Conservation (phyloP, 768 basidiomycete species). For the Hypsizygus marmoreus region DNA sequence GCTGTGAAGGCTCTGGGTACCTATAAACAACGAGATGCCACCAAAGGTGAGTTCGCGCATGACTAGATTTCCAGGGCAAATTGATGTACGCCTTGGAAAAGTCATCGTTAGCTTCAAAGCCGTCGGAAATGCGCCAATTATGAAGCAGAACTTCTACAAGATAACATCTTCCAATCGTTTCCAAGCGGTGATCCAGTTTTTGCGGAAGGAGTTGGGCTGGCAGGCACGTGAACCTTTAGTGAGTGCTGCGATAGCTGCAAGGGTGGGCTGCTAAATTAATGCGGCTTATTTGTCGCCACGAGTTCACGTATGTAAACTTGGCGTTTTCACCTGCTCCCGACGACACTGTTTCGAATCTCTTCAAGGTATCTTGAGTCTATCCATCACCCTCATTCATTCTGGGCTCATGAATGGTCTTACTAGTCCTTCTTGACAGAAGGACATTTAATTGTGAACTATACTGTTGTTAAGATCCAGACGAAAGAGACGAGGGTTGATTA, state of each 20-base stretch:
- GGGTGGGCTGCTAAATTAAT: background rate
- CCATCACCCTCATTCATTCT: background rate
- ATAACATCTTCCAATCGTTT: slow-evolving; percentile 94
- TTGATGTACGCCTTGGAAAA: slow-evolving; percentile 38
- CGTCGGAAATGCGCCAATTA: slow-evolving; percentile 95
- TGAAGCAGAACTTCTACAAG: slow-evolving; percentile 99
- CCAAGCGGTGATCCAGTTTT: slow-evolving; percentile 92
- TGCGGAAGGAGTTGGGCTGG: slow-evolving; percentile 88
- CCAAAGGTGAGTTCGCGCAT: slow-evolving; percentile 59
- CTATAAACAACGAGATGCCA: slow-evolving; percentile 84
- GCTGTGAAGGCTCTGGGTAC: slow-evolving; percentile 75
- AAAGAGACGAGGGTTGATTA: too few relatives aligned
- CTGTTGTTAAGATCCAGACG: too few relatives aligned
- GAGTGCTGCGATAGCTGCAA: slow-evolving; percentile 27
- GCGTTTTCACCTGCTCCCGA: slow-evolving; percentile 84
- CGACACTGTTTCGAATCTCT: slow-evolving; percentile 78
- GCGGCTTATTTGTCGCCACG: slow-evolving; percentile 2
- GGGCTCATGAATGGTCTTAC: background rate
- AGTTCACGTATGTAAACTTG: slow-evolving; percentile 50
- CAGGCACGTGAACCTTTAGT: slow-evolving; percentile 86
- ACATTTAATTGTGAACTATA: slow-evolving; percentile 91
- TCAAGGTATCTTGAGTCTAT: slow-evolving; percentile 55
- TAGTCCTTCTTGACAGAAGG: slow-evolving; percentile 88
- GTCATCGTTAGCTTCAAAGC: slow-evolving; percentile 98
- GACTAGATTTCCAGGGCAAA: background rate